Conservation (phyloP, 768 basidiomycete species). For the Mycena vulgaris region DNA sequence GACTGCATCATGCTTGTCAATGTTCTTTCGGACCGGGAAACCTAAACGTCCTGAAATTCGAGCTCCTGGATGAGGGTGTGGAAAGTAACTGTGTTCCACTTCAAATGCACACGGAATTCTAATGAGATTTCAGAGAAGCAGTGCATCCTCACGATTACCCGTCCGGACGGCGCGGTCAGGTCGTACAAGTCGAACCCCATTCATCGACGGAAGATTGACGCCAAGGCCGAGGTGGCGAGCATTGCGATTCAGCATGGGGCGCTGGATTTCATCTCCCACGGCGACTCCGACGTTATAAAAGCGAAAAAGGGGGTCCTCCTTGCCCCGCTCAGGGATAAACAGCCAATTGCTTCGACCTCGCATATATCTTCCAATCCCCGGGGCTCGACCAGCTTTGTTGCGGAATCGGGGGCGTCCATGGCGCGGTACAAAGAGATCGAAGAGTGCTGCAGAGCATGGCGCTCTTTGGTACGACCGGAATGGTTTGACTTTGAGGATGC, state of each 20-base stretch:
- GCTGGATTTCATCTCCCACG: constrained; percentile 68
- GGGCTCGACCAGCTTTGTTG: neutral
- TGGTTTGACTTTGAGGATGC: constrained; percentile 69
- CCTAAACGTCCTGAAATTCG: constrained; percentile 60
- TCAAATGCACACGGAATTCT: neutral
- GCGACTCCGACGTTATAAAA: constrained; percentile 55
- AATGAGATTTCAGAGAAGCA: constrained; percentile 60
- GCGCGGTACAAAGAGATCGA: constrained; percentile 61
- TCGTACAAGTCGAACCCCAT: constrained; percentile 67
- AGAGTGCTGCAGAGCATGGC: constrained; percentile 68
- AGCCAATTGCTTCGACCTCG: constrained; percentile 19
- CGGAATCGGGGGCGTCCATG: neutral
- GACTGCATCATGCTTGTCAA: constrained; percentile 61
- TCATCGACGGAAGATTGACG: constrained; percentile 65
- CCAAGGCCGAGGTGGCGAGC: constrained; percentile 66
- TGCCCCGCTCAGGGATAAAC: constrained; percentile 46
- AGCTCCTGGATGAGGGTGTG: constrained; percentile 60
- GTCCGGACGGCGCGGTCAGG: constrained; percentile 64
- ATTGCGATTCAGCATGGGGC: constrained; percentile 74
- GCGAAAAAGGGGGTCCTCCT: constrained; percentile 53
- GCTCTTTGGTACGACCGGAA: constrained; percentile 64
- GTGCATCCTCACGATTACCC: constrained; percentile 74
- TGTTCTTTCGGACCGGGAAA: constrained; percentile 60
- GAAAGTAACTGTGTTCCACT: constrained; percentile 48
- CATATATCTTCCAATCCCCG: neutral